Base-by-base conservation (phyloP, 345 rosid genomes). In the Citrus australasica region DNA sequence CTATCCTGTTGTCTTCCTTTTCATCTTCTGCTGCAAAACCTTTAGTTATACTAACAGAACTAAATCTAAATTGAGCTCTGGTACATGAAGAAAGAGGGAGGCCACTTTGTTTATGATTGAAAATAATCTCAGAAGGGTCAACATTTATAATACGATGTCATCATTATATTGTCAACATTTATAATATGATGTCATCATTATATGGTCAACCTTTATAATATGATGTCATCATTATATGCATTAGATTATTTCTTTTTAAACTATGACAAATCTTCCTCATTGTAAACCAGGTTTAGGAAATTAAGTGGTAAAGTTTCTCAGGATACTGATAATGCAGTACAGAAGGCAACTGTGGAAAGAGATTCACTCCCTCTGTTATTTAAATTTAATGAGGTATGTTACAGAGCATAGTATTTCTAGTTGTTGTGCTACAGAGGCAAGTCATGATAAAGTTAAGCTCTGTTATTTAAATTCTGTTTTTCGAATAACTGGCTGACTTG, bases 311-410 rank as follows among this genome's bases (percentile, higher is more conserved):
- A 83, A 79, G 89, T 82, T 86, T 87, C 88, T 78, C 81, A 71
- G 78, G 75, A 80, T 79, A 69, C 85, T 59, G 89, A 87, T 80
- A 78, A 65, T 73, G 84, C 76, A 32, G 84, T 42, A 51, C 84
- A 76, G 71, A 87, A 84, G 80, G 71, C 79, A 65, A 80, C 91
- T 19, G 85, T 76, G 7, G 87, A 86, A 78, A 92, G 94, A 88
- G 92, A 92, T 79, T 85, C 84, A 37, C 91, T 86, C 6, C 99
- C 98, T 73, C 76, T 93, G 81, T 87, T 95, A 77, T 95, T 93
- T 85, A 93, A 91, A 87, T 95, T 81, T 74, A 95, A 95, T 73
- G 99, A 95, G 97, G 99, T 93, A 84, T 63, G 72, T 64, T 40
- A 72, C 80, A 76, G 37, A 70, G 59, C 27, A 5, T 38, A 24